These are phyloP conservation scores for Boletus eberwhitei DNA, from an alignment of 768 basidiomycete species.

Conservation along the genomic window DNA sequence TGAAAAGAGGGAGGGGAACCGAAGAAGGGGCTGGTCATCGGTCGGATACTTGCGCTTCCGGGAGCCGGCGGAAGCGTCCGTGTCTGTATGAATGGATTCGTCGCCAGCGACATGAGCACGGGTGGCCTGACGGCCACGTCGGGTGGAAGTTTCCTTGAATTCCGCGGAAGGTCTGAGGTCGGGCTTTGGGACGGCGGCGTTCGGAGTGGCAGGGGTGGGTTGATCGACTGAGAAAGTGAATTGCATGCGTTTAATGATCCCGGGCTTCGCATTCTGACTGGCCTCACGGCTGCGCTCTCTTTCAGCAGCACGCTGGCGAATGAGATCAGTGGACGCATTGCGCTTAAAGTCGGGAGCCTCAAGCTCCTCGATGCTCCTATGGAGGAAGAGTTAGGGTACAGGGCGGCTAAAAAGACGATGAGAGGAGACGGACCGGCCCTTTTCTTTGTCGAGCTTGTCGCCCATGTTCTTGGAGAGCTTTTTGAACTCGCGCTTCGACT, in stretches of 20 bases:
- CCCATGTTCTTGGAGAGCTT: slow-evolving; percentile 86
- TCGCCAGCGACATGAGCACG: slow-evolving; percentile 36
- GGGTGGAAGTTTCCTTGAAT: slow-evolving; percentile 48
- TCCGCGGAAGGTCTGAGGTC: slow-evolving; percentile 64
- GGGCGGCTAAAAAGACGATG: slow-evolving; percentile 6
- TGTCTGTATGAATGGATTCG: slow-evolving; percentile 12
- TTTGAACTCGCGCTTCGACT: slow-evolving; percentile 84
- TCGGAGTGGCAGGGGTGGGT: slow-evolving; percentile 46
- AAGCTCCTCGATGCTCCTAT: slow-evolving; percentile 80
- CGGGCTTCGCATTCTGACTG: slow-evolving; percentile 57
- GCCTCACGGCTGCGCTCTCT: slow-evolving; percentile 78
- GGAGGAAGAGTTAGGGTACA: slow-evolving; percentile 8
- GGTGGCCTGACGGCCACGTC: slow-evolving; percentile 39
- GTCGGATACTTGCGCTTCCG: slow-evolving; percentile 26
- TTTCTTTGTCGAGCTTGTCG: slow-evolving; percentile 90
- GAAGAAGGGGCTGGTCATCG: slow-evolving; percentile 42
- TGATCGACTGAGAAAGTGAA: slow-evolving; percentile 86
- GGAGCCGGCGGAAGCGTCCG: slow-evolving; percentile 27
- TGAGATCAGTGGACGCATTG: slow-evolving; percentile 75
- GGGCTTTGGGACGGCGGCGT: slow-evolving; percentile 53
- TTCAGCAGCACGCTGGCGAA: slow-evolving; percentile 76
- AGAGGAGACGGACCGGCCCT: slow-evolving; percentile 64
- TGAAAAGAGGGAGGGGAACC: slow-evolving; percentile 71
- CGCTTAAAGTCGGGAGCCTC: slow-evolving; percentile 80
- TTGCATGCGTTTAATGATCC: slow-evolving; percentile 84